Evolutionary conservation across 345 rosid genomes (phyloP).

Genomic region (Dipteronia sinensis): DNA sequence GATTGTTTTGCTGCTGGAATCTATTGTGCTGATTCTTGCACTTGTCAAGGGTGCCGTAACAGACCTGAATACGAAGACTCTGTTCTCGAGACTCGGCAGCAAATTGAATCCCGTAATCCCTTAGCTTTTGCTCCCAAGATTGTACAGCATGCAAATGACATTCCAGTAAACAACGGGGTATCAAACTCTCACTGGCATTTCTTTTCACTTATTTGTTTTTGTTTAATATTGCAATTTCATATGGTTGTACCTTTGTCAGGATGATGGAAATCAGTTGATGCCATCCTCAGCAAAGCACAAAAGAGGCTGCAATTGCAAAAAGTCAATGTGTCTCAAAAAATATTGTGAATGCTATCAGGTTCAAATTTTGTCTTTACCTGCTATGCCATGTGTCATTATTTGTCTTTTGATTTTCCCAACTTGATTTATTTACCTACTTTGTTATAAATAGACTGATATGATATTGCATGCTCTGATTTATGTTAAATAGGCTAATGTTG

Average conservation of each 20-base stretch:
- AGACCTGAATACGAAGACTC: slow-evolving; percentile 53
- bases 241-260: slow-evolving; percentile 33
- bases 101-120: slow-evolving; percentile 63
- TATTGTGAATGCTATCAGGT: slow-evolving; percentile 84
- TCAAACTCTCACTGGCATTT: neutral
- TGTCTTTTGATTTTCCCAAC: slow-evolving; percentile 13
- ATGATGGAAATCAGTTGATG: slow-evolving; percentile 34
- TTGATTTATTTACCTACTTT: slow-evolving; percentile 13
- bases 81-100: slow-evolving; percentile 56
- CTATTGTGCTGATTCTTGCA: slow-evolving; percentile 56
- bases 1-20: slow-evolving; percentile 73
- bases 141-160: slow-evolving; percentile 29
- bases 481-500: slow-evolving; percentile 45
- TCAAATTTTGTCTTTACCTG: neutral
- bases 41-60: slow-evolving; percentile 62
- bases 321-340: slow-evolving; percentile 63
- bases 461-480: slow-evolving; percentile 31
- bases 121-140: slow-evolving; percentile 68
- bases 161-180: slow-evolving; percentile 33
- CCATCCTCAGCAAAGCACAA: slow-evolving; percentile 61
- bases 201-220: neutral
- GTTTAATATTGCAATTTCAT: slow-evolving; percentile 3
- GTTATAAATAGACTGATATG: slow-evolving; percentile 40
- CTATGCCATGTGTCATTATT: neutral
- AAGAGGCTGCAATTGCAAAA: slow-evolving; percentile 72